Evolutionary conservation across 148 eudicot species (phyloP), one percentile per base, ranked within the genome.

Genomic region (Camellia sinensis): DNA sequence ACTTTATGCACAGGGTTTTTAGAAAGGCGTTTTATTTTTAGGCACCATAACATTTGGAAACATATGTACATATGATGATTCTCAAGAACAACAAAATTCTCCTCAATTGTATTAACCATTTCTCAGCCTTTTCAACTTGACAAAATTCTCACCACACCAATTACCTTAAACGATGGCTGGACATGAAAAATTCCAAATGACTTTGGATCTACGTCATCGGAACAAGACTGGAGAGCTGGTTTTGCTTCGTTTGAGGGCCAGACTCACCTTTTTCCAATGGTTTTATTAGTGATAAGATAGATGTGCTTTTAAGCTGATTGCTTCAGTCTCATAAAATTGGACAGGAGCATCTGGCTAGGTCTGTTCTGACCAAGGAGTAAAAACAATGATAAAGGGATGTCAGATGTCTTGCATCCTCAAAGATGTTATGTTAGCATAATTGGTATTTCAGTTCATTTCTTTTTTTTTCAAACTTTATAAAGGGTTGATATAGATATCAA

Each of bases 141-240:
- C 18, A 66, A 57, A 66, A 29, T 37, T 66, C 17, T 29, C 3
- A 40, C 5, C 45, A 29, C 3, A 40, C 5, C 45, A 29, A 1
- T 40, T 66, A 66, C 18, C 17, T 37, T 12, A 8, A 64, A 12
- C 11, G 70, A 40, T 13, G 17, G 17, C 12, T 29, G 70, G 44
- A 40, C 70, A 29, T n/a, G 67, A 63, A 3, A 29, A 29, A 66
- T 66, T 29, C 45, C 11, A 17, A 11, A 66, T 11, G 18, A 17
- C 44, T 64, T 64, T 64, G 40, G 67, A 19, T 64, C 41, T 6
- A 22, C 14, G 12, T 1, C 4, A 21, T 64, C 22, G 37, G 41
- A 64, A 64, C 45, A 66, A 37, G 70, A 66, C 5, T 66, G 70
- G 17, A 66, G 45, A 66, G 44, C 70, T 40, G 45, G 70, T 66